Evolutionary conservation across 2,329 filamentous ascomycete genomes (phyloP).

Genomic region (Diaporthe capsici): DNA sequence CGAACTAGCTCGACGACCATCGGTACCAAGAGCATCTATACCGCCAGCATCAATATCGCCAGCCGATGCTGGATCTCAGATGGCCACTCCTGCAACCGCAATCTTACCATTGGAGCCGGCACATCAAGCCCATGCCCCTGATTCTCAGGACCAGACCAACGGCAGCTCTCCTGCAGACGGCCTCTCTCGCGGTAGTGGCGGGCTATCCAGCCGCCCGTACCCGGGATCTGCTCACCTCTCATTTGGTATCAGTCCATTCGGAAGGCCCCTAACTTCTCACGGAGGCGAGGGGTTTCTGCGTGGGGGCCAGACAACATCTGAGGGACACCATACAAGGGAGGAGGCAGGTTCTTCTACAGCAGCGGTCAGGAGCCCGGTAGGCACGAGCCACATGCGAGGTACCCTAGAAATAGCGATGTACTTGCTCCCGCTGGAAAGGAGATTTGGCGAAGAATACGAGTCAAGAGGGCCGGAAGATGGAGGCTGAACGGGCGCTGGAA

Average conservation of each 20-base stretch:
- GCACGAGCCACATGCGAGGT: neutral
- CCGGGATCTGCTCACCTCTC: no score
- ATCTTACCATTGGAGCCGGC: rapidly evolving
- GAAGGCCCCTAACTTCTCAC: no score
- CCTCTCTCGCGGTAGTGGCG: no score
- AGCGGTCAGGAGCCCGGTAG: no score
- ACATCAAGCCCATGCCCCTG: neutral
- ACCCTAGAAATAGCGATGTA: neutral
- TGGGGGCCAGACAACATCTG: neutral
- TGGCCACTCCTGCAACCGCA: neutral
- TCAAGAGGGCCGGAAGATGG: neutral
- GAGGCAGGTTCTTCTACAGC: neutral
- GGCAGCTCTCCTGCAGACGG: no score
- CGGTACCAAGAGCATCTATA: neutral
- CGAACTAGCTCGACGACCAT: neutral
- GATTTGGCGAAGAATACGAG: neutral
- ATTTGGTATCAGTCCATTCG: no score
- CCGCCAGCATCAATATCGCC: neutral
- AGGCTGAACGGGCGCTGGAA: neutral
- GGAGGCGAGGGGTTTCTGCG: neutral
- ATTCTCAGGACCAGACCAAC: neutral
- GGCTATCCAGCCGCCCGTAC: no score
- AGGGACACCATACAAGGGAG: neutral
- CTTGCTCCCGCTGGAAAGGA: no score
- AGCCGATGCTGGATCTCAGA: neutral